Conservation (phyloP, 2,329 filamentous ascomycete species). For the Colletotrichum sp. region DNA sequence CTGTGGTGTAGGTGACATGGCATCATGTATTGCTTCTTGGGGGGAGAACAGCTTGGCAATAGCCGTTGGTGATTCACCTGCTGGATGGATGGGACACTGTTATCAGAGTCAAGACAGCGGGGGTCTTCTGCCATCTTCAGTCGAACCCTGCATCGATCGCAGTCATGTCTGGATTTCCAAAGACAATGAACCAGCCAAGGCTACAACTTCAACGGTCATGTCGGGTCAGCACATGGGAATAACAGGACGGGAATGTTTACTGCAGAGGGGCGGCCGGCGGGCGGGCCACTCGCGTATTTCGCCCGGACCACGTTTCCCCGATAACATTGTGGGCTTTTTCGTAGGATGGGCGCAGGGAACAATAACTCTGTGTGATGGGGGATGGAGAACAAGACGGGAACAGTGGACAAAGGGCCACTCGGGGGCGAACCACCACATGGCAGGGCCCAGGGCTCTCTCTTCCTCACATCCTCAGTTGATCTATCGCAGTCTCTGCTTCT, state of each 20-base stretch:
- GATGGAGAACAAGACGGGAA: not conserved
- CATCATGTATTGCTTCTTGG: conserved; percentile 1
- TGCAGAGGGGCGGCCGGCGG: not conserved
- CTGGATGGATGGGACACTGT: not conserved
- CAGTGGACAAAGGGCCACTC: not conserved
- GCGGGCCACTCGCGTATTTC: not conserved
- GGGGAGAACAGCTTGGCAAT: conserved; percentile 5
- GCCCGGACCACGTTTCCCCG: not conserved
- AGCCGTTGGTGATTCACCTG: conserved; percentile 2
- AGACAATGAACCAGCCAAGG: not conserved
- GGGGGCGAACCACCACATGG: not conserved
- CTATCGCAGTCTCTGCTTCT: not conserved
- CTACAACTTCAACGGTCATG: not conserved
- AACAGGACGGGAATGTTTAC: not conserved
- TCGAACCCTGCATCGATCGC: not conserved
- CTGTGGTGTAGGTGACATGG: not conserved
- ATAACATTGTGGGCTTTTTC: not conserved
- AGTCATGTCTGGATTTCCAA: not conserved
- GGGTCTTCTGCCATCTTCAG: not conserved
- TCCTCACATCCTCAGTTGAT: not conserved
- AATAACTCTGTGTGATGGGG: not conserved
- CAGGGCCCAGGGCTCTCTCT: not conserved
- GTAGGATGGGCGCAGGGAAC: not conserved
- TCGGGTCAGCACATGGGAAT: not conserved
- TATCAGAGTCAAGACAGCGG: not conserved